Percentiles rank a stretch among this genome's conserved stretches.
phyloP scores from a whole-genome alignment of 306 rosid genomes.

The Pachyrhizus erosus region DNA sequence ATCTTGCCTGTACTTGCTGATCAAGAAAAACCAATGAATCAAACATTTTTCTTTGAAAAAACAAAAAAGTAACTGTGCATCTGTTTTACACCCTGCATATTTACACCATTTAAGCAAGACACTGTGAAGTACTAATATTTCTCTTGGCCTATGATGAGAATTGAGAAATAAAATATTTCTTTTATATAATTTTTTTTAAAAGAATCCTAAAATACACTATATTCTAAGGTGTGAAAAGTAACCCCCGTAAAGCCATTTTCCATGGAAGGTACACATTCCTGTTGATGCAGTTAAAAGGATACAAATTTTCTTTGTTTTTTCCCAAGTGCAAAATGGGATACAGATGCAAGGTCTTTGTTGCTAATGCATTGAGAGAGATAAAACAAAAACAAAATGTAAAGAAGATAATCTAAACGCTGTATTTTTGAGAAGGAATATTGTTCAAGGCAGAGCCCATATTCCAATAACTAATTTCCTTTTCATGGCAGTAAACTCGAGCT shows the following conservation, averaged over 20 bases:
- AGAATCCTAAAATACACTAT: not conserved
- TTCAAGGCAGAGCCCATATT: conserved; percentile 37
- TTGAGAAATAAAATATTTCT: not conserved
- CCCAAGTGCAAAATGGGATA: conserved; percentile 21
- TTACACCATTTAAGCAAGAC: conserved; percentile 32
- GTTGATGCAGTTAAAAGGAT: conserved; percentile 39
- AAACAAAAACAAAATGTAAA: conserved; percentile 25
- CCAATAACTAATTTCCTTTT: conserved; percentile 44
- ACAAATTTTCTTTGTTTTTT: not conserved
- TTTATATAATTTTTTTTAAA: not conserved
- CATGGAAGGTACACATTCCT: conserved; percentile 33
- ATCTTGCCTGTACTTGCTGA: conserved; percentile 48
- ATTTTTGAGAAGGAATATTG: conserved; percentile 31
- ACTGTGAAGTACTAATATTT: conserved; percentile 22
- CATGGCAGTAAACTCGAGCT: conserved; percentile 30
- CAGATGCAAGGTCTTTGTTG: conserved; percentile 27
- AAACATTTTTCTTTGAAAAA: conserved; percentile 34
- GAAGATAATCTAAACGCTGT: conserved; percentile 30
- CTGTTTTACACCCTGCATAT: conserved; percentile 32
- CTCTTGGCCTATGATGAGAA: conserved; percentile 1
- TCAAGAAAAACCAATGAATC: conserved; percentile 55
- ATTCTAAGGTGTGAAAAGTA: conserved; percentile 41
- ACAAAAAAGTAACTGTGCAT: conserved; percentile 45
- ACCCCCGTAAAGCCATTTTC: conserved; percentile 48
- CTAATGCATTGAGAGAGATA: conserved; percentile 25